These are phyloP conservation scores for Chytriomyces confervae DNA, from an alignment of 192 early-diverging fungal genomes.

Conservation along the genomic window DNA sequence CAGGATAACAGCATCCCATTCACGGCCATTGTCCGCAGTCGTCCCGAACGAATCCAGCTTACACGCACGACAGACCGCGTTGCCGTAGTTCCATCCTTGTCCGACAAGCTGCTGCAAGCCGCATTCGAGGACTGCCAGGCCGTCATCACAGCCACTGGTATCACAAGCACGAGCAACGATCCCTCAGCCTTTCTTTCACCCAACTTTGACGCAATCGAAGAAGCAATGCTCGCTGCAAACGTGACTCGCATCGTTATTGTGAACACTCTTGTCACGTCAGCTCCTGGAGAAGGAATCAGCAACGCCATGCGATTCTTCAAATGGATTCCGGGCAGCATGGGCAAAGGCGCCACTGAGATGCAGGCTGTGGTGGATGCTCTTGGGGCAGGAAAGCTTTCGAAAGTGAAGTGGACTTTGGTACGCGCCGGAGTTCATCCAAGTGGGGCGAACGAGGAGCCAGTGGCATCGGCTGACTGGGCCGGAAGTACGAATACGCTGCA, in stretches of 20 bases:
- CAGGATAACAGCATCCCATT: neutral
- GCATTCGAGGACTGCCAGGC: neutral
- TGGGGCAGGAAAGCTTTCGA: neutral
- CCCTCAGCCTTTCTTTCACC: neutral
- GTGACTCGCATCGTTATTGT: neutral
- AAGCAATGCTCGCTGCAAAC: neutral
- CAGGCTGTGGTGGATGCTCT: neutral
- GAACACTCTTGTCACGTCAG: neutral
- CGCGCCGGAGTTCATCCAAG: neutral
- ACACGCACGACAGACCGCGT: neutral
- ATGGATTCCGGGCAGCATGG: neutral
- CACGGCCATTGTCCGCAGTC: constrained; percentile 9
- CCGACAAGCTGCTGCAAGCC: neutral
- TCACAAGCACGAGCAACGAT: constrained; percentile 3
- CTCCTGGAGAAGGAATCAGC: neutral
- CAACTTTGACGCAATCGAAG: neutral
- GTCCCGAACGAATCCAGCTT: neutral
- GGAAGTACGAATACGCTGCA: neutral
- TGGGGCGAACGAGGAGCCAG: neutral
- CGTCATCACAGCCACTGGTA: neutral
- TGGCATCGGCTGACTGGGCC: neutral
- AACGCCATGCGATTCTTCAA: neutral
- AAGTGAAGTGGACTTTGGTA: neutral
- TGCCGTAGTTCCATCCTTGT: neutral
- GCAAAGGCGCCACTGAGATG: neutral